Evolutionary conservation across 2,329 filamentous ascomycete genomes (phyloP).

Genomic region (Clonostachys chloroleuca): DNA sequence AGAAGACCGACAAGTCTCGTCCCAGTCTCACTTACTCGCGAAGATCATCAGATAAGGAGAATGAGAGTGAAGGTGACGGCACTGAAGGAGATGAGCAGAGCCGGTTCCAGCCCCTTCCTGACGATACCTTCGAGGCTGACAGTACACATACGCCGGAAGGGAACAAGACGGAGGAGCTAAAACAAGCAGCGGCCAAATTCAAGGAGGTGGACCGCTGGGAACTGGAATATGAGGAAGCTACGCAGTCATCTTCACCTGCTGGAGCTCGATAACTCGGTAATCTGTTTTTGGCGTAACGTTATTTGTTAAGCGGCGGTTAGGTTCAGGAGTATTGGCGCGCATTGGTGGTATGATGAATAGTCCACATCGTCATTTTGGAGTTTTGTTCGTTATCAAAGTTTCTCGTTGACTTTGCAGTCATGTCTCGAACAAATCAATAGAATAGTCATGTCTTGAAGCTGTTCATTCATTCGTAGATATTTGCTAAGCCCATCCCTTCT

Average conservation of each 20-base stretch:
- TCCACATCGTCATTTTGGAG: neutral
- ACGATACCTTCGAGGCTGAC: slow-evolving; percentile 34
- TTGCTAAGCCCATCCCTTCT: no score
- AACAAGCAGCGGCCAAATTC: slow-evolving; percentile 57
- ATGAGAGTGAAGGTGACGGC: slow-evolving; percentile 30
- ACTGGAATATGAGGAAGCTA: slow-evolving; percentile 62
- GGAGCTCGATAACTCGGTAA: slow-evolving; percentile 1
- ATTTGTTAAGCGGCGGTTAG: neutral
- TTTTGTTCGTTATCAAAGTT: neutral
- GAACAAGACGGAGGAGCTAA: slow-evolving; percentile 46
- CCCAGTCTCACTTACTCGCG: slow-evolving; percentile 40
- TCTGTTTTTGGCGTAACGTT: no score
- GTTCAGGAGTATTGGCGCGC: neutral
- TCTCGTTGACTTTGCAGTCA: neutral
- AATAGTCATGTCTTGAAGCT: no score
- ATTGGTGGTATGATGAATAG: neutral
- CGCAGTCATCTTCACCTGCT: slow-evolving; percentile 43
- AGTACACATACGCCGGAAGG: slow-evolving; percentile 27
- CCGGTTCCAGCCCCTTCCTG: slow-evolving; percentile 35
- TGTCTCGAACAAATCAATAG: no score
- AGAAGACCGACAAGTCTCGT: slow-evolving; percentile 12
- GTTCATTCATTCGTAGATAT: no score
- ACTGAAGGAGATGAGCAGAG: slow-evolving; percentile 29
- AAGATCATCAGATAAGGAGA: slow-evolving; percentile 54
- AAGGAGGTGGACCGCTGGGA: slow-evolving; percentile 67